phyloP scores from a whole-genome alignment of 2,329 filamentous ascomycete species.

The Epichloe scottii region DNA sequence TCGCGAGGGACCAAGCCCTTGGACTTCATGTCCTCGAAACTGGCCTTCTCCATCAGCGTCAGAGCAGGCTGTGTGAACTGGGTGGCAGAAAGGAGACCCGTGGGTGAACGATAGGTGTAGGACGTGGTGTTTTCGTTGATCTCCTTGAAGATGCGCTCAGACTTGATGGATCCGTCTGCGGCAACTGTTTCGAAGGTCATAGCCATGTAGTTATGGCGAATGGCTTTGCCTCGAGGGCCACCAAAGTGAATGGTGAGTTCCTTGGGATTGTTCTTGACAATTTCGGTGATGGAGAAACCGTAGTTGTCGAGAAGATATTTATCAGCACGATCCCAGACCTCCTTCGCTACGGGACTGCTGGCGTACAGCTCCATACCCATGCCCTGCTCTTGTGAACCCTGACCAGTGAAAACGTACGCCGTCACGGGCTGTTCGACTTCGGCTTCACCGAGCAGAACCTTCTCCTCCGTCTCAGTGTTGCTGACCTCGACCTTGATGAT shows the following conservation, averaged over 20 bases:
- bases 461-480: conserved; percentile 93
- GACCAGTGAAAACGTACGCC: conserved; percentile 94
- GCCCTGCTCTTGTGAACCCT: conserved; percentile 96
- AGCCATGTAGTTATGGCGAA: conserved; percentile 97
- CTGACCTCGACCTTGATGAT: conserved; percentile 97
- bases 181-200: conserved; percentile 99
- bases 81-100: conserved; percentile 86
- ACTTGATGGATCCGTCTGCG: conserved; percentile 84
- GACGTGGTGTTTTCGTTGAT: conserved; percentile 85
- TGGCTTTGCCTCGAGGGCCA: conserved; percentile 90
- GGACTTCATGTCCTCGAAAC: conserved; percentile 96
- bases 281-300: conserved; percentile 95
- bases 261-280: conserved; percentile 99
- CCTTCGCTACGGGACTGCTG: conserved; percentile 85
- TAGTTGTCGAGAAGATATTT: conserved; percentile 98
- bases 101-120: conserved; percentile 94
- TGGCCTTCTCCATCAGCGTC: conserved; percentile 98
- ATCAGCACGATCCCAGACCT: conserved; percentile 96
- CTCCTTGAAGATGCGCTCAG: conserved; percentile 99
- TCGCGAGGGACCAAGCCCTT: conserved; percentile 93
- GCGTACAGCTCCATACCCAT: conserved; percentile 99
- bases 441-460: conserved; percentile 87
- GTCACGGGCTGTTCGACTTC: conserved; percentile 97
- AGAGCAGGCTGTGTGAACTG: conserved; percentile 97
- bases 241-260: conserved; percentile 98